Base-by-base conservation (phyloP, 192 early-diverging fungal species). In the Podila epicladia region DNA sequence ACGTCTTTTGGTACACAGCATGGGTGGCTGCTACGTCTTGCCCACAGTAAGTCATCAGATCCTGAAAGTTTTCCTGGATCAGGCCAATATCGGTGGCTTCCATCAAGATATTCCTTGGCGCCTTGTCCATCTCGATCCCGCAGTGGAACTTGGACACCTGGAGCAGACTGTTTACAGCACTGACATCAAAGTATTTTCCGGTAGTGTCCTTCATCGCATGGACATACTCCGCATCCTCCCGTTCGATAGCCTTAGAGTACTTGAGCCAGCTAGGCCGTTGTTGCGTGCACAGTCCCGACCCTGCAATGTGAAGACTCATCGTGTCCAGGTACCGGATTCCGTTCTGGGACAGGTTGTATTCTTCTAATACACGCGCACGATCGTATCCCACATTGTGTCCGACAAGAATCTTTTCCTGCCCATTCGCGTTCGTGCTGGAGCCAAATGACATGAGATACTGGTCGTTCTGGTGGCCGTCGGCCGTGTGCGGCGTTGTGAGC, bases 321-420 rank as follows among this genome's bases (percentile, higher is more conserved):
- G 98, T 99, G 78, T 99, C 98, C 11, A 99, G 55, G 76, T 91
- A 98, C 22, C 84, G 85, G 22, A 88, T 84, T 12, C 82, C 73
- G 12, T 91, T 85, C 13, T 79, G 69, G n/a, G 88, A 82, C 4
- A 91, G 19, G 37, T 71, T 82, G 67, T 98, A 98, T 77, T 97
- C 98, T 63, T 97, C 97, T 59, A 88, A 84, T 29, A 98, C 88
- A 8, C 95, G 86, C 15, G 95, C 94, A 7, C 97, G 90, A 82
- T 99, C 98, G 71, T 92, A 99, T 5, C 94, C 92, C 9, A 98
- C 92, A 64, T 97, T 95, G 83, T 99, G 98, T 0, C 98, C 98
- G 24, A 99, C 87, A n/a, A 84, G 22, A 20, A 84, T 71, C 38
- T 61, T 68, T 53, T 75, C 67, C n/a, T 73, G 31, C n/a, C 78